phyloP scores from a whole-genome alignment of 2,329 filamentous ascomycete genomes.

The Trichophyton schoenleinii region DNA sequence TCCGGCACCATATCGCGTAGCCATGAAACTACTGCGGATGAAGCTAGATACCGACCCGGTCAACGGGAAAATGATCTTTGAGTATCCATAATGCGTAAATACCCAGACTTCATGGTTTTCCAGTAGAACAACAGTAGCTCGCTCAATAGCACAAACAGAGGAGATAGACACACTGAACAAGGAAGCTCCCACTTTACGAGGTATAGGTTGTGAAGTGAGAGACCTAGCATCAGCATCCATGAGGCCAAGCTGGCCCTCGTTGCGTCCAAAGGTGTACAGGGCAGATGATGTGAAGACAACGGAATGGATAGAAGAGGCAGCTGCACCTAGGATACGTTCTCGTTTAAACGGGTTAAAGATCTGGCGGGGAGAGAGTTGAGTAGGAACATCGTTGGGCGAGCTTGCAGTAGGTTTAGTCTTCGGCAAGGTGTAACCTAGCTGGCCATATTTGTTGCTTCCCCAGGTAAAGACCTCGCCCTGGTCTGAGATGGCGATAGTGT shows the following conservation, averaged over 20 bases:
- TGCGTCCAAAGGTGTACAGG: constrained; percentile 89
- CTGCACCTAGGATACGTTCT: constrained; percentile 66
- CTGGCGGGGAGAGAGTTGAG: constrained; percentile 69
- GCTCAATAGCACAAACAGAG: constrained; percentile 78
- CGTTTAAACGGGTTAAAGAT: constrained; percentile 87
- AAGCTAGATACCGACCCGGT: constrained; percentile 55
- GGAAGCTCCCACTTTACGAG: constrained; percentile 78
- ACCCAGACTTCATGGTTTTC: constrained; percentile 84
- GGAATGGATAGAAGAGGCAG: constrained; percentile 83
- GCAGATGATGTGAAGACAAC: constrained; percentile 72
- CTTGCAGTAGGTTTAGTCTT: constrained; percentile 20
- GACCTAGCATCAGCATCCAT: constrained; percentile 92
- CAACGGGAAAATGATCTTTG: constrained; percentile 72
- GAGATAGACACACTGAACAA: constrained; percentile 60
- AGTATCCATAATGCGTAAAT: constrained; percentile 91
- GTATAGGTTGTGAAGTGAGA: constrained; percentile 66
- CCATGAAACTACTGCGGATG: constrained; percentile 52
- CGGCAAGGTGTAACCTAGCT: constrained; percentile 74
- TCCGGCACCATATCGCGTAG: constrained; percentile 51
- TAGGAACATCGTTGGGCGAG: constrained; percentile 63
- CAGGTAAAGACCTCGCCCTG: constrained; percentile 87
- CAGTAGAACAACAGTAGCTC: constrained; percentile 72
- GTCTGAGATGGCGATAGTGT: constrained; percentile 73
- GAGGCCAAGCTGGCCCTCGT: constrained; percentile 82
- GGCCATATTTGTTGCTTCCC: constrained; percentile 76